Base-by-base conservation (phyloP, 495 filamentous ascomycete genomes). In the Podospora bellae-mahoneyi region DNA sequence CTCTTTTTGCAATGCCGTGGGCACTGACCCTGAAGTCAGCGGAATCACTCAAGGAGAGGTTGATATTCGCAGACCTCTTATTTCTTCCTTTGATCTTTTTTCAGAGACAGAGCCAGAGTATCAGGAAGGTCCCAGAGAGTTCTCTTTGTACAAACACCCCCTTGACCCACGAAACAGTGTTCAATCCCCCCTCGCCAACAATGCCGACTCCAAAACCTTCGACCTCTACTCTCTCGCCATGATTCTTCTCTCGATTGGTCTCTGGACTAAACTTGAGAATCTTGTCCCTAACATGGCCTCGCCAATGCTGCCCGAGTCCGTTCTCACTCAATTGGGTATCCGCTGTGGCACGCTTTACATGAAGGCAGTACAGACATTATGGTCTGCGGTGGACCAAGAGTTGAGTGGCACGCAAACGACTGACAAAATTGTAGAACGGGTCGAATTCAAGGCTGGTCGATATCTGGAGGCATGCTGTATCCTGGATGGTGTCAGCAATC, bases 161-260 rank as follows among this genome's bases (percentile, higher is more conserved):
- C 85, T 91, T 7, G 90, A 92, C 68, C 90, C 90, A 58, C 78
- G 88, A 56, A 84, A 80, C 18, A 83, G 85, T 28, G 78, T 80
- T 16, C 84, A 88, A 30, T 83, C 83, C 3, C 80, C 78, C 2
- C 75, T 85, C 30, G 71, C 79, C 32, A 71, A 73, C 23, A 80
- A 78, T 27, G 75, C 78, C 1, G 84, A 86, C 63, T 82, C 79
- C 44, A 84, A 84, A 79, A 86, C 88, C 1, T 88, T 93, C 71
- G 94, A 97, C 72, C 83, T 96, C 0, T 97, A 96, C 75, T 90
- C 91, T 3, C 80, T 97, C 2, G 93, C 92, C 48, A 85, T 97
- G 72, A 82, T 97, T 15, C 81, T 97, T 13, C 78, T 97, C 32
- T 94, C 96, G 65, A 89, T 97, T 66, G 94, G 93, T 28, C 82